Conservation (phyloP, 768 basidiomycete genomes). For the Fibroporia radiculosa region DNA sequence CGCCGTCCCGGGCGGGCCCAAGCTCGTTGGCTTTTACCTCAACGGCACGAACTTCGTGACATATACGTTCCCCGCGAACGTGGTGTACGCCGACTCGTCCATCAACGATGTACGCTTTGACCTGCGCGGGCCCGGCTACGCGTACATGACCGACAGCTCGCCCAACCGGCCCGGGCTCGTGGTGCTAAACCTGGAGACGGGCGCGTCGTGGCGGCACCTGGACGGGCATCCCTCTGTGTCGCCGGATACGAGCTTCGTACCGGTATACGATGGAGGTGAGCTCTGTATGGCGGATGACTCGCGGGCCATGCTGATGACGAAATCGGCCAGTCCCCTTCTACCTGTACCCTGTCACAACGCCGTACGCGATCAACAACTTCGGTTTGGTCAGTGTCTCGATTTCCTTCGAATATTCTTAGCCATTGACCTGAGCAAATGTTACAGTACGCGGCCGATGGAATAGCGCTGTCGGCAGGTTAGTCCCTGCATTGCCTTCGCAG, state of each 20-base stretch:
- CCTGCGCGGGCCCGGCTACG: slow-evolving; percentile 16
- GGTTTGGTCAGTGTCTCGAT: slow-evolving; percentile 3
- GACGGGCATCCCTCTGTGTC: slow-evolving; percentile 10
- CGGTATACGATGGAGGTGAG: slow-evolving; percentile 10
- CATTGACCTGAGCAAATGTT: neutral
- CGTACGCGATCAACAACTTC: slow-evolving; percentile 8
- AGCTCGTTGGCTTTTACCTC: slow-evolving; percentile 16
- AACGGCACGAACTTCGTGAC: slow-evolving; percentile 11
- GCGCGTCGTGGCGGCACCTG: slow-evolving; percentile 14
- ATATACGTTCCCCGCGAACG: slow-evolving; percentile 15
- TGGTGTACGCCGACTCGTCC: slow-evolving; percentile 15
- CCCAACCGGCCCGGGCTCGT: slow-evolving; percentile 14
- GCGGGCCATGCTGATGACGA: neutral
- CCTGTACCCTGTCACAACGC: slow-evolving; percentile 6
- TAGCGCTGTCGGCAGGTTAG: slow-evolving; percentile 12
- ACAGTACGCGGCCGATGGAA: slow-evolving; percentile 14
- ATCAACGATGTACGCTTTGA: slow-evolving; percentile 19
- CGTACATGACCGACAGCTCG: slow-evolving; percentile 17
- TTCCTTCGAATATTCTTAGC: neutral
- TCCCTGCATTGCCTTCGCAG: neutral
- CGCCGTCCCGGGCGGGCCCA: slow-evolving; percentile 14
- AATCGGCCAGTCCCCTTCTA: slow-evolving; percentile 9
- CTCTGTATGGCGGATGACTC: neutral
- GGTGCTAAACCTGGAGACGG: slow-evolving; percentile 12
- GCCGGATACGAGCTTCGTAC: slow-evolving; percentile 4